Base-by-base conservation (phyloP, 352 stramenopile species). In the Pythium biforme region DNA sequence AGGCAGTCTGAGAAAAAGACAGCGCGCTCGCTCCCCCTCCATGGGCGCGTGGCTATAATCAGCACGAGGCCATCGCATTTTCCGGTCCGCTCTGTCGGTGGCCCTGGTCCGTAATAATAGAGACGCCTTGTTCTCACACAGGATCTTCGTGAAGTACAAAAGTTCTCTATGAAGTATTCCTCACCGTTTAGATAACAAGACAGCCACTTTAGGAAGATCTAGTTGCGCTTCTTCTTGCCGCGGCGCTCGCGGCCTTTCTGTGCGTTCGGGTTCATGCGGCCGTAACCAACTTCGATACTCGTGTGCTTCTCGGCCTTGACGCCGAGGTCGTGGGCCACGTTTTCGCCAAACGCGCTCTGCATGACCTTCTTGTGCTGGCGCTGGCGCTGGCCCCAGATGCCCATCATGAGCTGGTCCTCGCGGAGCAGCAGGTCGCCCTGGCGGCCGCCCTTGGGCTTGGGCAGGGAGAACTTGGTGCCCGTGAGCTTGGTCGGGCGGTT, bases 391-490 rank as follows among this genome's bases (percentile, higher is more conserved):
- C 88, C 88, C 97, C 97, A 99, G 49, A 96, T 98, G 60, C 97
- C 97, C 45, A 92, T 90, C 63, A 99, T 75, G 10, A 99, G 79
- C 75, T 99, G 97, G 80, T 99, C 97, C 74, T 99, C 96, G 37
- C 96, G 84, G 43, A 99, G 83, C 48, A 99, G 75, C 22, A 99
- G 66, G 68, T 99, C 97, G 49, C 97, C 97, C 53, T 98, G 70
- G 19, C 88, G 86, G 6, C 89, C 92, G 54, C 92, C 90, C 65
- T 96, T 97, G 26, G 96, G 86, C 74, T 98, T 98, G 9, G 96
- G 96, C 17, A 99, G 74, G n/a, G 95, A 98, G 74, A 97, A 99
- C 72, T 98, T 98, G 56, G 94, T 98, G 41, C 97, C 97, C 52
- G 90, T 88, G 41, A 98, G 83, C 77, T 98, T 98, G 45, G 74